Conservation (phyloP, 805 yeast species). For the Yarrowia hollandica region DNA sequence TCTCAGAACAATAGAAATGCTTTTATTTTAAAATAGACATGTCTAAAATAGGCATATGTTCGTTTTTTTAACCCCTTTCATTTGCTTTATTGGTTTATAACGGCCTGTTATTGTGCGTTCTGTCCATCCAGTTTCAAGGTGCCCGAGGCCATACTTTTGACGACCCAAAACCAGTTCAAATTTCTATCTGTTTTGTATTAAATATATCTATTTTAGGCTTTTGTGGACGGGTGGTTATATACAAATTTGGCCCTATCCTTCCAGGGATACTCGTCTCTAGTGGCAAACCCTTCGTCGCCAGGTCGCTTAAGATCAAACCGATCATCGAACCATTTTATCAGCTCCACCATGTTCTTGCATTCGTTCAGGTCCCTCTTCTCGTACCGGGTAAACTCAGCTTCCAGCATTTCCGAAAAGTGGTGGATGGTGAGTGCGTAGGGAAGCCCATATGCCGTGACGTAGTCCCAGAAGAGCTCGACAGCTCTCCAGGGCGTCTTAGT, state of each 20-base stretch:
- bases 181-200: too few species aligned
- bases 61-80: too few species aligned
- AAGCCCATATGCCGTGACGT: slow-evolving; percentile 73
- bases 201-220: too few species aligned
- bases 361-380: slow-evolving; percentile 65
- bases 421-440: slow-evolving; percentile 85
- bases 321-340: slow-evolving; percentile 80
- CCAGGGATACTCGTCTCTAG: slow-evolving; percentile 49
- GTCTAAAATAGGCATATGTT: too few species aligned
- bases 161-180: too few species aligned
- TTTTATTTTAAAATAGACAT: too few species aligned
- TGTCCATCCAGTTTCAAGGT: too few species aligned
- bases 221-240: too few species aligned
- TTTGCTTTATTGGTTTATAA: too few species aligned
- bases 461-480: slow-evolving; percentile 78
- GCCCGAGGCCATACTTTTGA: too few species aligned
- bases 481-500: slow-evolving; percentile 86
- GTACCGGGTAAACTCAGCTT: slow-evolving; percentile 49
- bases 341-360: slow-evolving; percentile 54
- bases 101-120: too few species aligned
- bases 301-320: slow-evolving; percentile 65
- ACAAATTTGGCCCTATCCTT: slow-evolving; percentile 32
- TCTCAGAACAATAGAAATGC: too few species aligned
- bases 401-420: slow-evolving; percentile 85
- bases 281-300: slow-evolving; percentile 71